phyloP scores from a whole-genome alignment of 1,284 basidiomycete genomes.

The Bjerkandera adusta region DNA sequence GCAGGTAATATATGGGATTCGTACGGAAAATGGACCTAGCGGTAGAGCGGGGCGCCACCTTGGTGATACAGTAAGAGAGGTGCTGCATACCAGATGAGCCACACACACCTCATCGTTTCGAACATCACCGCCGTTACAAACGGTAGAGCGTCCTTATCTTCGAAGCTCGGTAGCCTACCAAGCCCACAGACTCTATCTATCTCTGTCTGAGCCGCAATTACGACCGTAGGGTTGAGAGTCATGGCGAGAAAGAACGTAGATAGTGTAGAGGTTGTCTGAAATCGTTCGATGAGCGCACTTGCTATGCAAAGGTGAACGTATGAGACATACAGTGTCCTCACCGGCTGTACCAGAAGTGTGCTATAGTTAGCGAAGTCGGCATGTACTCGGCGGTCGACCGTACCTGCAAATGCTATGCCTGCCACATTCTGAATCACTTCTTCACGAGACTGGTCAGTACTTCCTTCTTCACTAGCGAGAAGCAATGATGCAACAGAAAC shows the following conservation, averaged over 20 bases:
- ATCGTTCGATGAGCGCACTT: neutral
- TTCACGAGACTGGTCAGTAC: neutral
- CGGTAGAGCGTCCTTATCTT: constrained; percentile 20
- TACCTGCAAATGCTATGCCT: neutral
- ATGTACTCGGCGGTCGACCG: neutral
- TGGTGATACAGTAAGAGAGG: no score
- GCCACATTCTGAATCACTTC: neutral
- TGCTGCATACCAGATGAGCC: constrained; percentile 1
- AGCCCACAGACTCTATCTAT: constrained; percentile 26
- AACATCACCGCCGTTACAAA: constrained; percentile 21
- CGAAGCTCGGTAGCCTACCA: constrained; percentile 20
- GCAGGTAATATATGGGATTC: neutral
- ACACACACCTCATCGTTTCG: constrained; percentile 17
- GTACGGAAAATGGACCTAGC: no score
- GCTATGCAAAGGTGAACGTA: neutral
- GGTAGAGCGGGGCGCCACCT: no score
- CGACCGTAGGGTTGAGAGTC: constrained; percentile 26
- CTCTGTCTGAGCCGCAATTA: constrained; percentile 26
- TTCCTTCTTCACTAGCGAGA: neutral
- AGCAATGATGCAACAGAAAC: neutral
- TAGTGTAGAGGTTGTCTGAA: constrained; percentile 21
- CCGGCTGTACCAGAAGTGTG: neutral
- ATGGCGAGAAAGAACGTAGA: constrained; percentile 28
- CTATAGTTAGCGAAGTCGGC: neutral
- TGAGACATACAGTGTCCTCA: neutral